Conservation (phyloP, 2,329 filamentous ascomycete species). For the Stromatinia cepivora region DNA sequence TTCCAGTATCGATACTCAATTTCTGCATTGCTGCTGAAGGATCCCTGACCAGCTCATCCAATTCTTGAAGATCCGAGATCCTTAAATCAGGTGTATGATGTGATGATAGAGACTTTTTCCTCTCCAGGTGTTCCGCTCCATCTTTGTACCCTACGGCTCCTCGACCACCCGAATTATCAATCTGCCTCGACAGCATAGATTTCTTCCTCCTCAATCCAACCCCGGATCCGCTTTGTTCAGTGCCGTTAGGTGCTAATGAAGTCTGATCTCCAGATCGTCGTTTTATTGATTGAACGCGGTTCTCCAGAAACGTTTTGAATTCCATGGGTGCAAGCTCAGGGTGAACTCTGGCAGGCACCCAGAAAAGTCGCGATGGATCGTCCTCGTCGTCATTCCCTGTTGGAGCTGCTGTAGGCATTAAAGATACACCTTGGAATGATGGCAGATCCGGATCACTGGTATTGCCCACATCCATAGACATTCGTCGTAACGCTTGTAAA, state of each 20-base stretch:
- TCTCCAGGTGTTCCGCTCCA: constrained; percentile 76
- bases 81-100: constrained; percentile 59
- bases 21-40: constrained; percentile 70
- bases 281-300: constrained; percentile 85
- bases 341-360: constrained; percentile 93
- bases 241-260: constrained; percentile 58
- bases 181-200: constrained; percentile 91
- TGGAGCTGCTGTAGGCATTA: constrained; percentile 71
- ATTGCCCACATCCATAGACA: constrained; percentile 74
- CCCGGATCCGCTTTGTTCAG: constrained; percentile 54
- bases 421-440: constrained; percentile 63
- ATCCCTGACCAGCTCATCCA: constrained; percentile 83
- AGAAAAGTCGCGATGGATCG: constrained; percentile 84
- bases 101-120: constrained; percentile 64
- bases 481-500: constrained; percentile 69
- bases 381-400: constrained; percentile 76
- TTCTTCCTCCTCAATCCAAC: constrained; percentile 79
- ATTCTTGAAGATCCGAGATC: constrained; percentile 57
- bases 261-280: constrained; percentile 74
- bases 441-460: constrained; percentile 71
- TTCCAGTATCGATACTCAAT: constrained; percentile 49
- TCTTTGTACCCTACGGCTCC: constrained; percentile 70
- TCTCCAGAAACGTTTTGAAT: constrained; percentile 95
- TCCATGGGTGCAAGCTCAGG: constrained; percentile 93
- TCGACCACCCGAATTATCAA: constrained; percentile 67